A percentile compares a stretch with the other conserved stretches of the same genome.
Evolutionary conservation across 2,329 filamentous ascomycete genomes (phyloP).

Genomic region (Pseudopyricularia cyperi): DNA sequence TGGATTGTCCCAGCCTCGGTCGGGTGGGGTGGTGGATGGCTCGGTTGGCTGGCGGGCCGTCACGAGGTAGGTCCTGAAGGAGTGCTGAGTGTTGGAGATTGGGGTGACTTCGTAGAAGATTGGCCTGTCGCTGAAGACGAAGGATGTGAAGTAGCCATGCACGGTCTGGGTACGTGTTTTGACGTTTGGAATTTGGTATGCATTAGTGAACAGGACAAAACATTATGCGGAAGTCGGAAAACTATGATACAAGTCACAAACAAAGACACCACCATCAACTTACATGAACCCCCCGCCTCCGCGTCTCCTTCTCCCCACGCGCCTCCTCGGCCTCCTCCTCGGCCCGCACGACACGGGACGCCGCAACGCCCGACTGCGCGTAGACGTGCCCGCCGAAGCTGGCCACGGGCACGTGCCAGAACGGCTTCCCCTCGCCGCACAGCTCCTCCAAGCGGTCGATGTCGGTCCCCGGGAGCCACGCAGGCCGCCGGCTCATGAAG

Average conservation of each 20-base stretch:
- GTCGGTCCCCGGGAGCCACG: conserved; percentile 19
- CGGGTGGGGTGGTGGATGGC: conserved; percentile 6
- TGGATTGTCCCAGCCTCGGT: conserved; percentile 9
- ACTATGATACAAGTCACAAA: neutral
- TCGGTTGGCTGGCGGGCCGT: conserved; percentile 30
- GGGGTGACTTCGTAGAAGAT: conserved; percentile 37
- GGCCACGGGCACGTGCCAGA: conserved; percentile 7
- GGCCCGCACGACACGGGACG: conserved; percentile 18
- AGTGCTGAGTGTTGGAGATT: conserved; percentile 26
- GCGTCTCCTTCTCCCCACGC: conserved; percentile 6
- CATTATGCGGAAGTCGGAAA: no score
- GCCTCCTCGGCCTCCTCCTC: conserved; percentile 10
- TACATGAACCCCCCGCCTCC: conserved; percentile 25
- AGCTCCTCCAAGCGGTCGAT: conserved; percentile 6
- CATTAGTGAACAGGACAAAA: conserved; percentile 3
- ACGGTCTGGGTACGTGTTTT: no score
- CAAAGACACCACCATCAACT: conserved; percentile 7
- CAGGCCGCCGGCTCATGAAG: conserved; percentile 21
- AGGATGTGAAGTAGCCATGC: conserved; percentile 40
- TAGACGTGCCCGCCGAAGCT: conserved; percentile 32
- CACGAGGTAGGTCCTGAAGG: conserved; percentile 36
- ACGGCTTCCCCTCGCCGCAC: conserved; percentile 1
- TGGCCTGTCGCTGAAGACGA: conserved; percentile 32
- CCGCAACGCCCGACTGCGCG: conserved; percentile 25
- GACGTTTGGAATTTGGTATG: conserved; percentile 4